A percentile compares a stretch with the other conserved stretches of the same genome.
Conservation (phyloP, 352 stramenopile genomes). For the Globisporangium radiosum region DNA sequence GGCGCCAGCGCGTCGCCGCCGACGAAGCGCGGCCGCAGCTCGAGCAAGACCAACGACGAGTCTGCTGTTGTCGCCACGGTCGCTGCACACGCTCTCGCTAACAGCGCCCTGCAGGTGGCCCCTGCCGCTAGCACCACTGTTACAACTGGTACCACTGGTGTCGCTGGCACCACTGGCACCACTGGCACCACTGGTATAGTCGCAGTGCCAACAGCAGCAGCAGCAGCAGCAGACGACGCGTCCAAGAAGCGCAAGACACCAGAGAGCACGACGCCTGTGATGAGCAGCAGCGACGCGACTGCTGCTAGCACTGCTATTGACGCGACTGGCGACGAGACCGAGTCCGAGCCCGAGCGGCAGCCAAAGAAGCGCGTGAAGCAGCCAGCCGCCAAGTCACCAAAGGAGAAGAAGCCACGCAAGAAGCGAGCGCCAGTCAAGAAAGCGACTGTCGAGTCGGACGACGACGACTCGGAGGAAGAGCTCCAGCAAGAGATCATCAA, state of each 20-base stretch:
- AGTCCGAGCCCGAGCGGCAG: conserved; percentile 43
- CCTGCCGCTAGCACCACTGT: neutral
- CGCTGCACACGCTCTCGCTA: too few species aligned
- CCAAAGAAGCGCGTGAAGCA: conserved; percentile 38
- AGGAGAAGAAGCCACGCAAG: conserved; percentile 30
- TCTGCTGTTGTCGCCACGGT: too few species aligned
- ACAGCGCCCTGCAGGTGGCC: too few species aligned
- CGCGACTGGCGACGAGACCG: conserved; percentile 28
- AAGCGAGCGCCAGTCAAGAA: conserved; percentile 22
- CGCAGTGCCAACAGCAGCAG: too few species aligned
- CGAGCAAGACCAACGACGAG: conserved; percentile 5
- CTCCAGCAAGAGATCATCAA: conserved; percentile 26
- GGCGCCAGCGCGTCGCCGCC: conserved; percentile 1
- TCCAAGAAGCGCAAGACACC: conserved; percentile 12
- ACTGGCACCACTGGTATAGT: neutral
- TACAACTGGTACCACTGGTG: neutral
- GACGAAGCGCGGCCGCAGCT: conserved; percentile 5
- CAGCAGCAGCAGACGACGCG: neutral
- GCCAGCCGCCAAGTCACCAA: conserved; percentile 2
- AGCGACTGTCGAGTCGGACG: conserved; percentile 17
- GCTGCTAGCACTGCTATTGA: neutral
- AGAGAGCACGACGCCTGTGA: conserved; percentile 9
- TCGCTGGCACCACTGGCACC: neutral
- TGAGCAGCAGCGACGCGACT: conserved; percentile 7
- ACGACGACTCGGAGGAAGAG: conserved; percentile 33